Percentiles rank a stretch among this genome's conserved stretches.
Conservation (phyloP, 805 yeast species). For the Groenewaldozyma salmanticensis region DNA sequence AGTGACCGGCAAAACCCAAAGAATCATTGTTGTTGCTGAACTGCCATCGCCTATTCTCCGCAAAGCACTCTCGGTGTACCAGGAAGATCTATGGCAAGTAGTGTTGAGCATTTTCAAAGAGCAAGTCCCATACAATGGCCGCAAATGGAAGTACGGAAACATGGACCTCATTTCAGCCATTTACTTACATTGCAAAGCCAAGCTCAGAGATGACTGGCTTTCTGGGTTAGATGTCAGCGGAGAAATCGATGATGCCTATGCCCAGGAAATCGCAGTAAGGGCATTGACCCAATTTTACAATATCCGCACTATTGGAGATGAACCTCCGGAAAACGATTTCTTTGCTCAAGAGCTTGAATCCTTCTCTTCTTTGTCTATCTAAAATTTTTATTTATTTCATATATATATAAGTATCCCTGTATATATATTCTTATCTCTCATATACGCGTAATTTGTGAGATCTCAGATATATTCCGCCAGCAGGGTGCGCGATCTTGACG, state of each 20-base stretch:
- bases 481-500: too few relatives aligned
- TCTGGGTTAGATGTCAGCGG: conserved; percentile 70
- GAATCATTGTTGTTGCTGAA: conserved; percentile 54
- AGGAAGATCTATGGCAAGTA: conserved; percentile 53
- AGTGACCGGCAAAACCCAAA: conserved; percentile 59
- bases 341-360: conserved; percentile 29
- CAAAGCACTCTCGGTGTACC: conserved; percentile 49
- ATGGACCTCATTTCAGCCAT: conserved; percentile 91
- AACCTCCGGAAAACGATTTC: conserved; percentile 15
- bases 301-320: conserved; percentile 28
- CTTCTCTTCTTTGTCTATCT: conserved; percentile 5
- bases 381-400: neutral
- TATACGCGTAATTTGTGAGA: too few relatives aligned
- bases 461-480: too few relatives aligned
- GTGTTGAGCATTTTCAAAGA: conserved; percentile 66
- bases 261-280: conserved; percentile 77
- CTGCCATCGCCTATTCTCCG: conserved; percentile 52
- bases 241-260: conserved; percentile 66
- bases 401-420: neutral
- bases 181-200: conserved; percentile 62
- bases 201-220: conserved; percentile 79
- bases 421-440: neutral
- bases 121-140: conserved; percentile 81
- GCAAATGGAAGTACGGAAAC: conserved; percentile 86
- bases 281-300: conserved; percentile 73